Base-by-base conservation (phyloP, 208 protist species). In the Leishmania braziliensis region DNA sequence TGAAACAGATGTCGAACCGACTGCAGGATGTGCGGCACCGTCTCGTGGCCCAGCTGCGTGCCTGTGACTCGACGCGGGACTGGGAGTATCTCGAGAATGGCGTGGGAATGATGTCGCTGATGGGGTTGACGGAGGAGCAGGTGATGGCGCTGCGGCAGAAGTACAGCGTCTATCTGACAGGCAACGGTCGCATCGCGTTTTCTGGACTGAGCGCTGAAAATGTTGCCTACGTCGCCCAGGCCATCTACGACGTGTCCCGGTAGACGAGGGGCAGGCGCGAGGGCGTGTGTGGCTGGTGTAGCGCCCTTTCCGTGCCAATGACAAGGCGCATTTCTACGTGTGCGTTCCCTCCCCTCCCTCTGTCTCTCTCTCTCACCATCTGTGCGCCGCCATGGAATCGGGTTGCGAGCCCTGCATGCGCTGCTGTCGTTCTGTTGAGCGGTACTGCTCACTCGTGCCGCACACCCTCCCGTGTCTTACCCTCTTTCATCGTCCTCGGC, bases 71-170 rank as follows among this genome's bases (percentile, higher is more conserved):
- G 5, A 89, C 87, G 14, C 85, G 90, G 23, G 86, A 93, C 60
- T 99, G 98, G 97, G 81, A 79, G 39, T 98, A 99, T 84, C 93
- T 99, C 43, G 92, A 93, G 70, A 85, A 90, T 9, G 98, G 99
- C 81, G 95, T 98, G 54, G 99, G 99, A 75, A 99, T 99, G 98
- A 99, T 99, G 89, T 97, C 95, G 48, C 99, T 95, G 87, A 95
- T 95, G 1, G 98, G 98, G 48, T 89, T 99, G n/a, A 96, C 82
- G 73, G 84, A 86, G 82, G 86, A 88, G 51, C 87, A 98, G 86
- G 94, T 95, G 58, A 50, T 63, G 12, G 68, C 16, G 69, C 78
- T 95, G 75, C 82, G 83, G 58, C 69, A 81, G 51, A 83, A 93
- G 79, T 88, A 94, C 80, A 89, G 95, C 84, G 80, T 97, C 33